A percentile compares a stretch with the other conserved stretches of the same genome.
These are phyloP conservation scores for Knoxdaviesia capensis DNA, from an alignment of 2,329 filamentous ascomycete genomes.

Conservation along the genomic window DNA sequence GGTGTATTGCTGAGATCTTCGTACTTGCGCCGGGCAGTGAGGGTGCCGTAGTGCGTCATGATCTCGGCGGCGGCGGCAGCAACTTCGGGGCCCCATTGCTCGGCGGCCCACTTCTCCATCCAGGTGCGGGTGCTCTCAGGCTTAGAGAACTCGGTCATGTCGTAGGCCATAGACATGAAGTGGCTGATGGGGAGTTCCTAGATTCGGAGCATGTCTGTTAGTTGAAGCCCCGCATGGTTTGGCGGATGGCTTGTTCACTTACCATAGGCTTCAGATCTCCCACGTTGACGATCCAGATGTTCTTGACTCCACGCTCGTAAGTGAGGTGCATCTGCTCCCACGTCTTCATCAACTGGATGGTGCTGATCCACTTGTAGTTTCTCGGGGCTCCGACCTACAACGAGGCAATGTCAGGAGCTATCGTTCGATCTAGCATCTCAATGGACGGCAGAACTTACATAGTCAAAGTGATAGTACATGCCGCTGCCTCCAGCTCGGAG, in stretches of 20 bases:
- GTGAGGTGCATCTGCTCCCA: constrained; percentile 39
- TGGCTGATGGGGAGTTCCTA: constrained; percentile 19
- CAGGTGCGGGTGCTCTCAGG: constrained; percentile 21
- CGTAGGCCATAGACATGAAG: constrained; percentile 34
- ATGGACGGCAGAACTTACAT: constrained; percentile 19
- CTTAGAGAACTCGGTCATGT: constrained; percentile 15
- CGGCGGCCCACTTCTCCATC: constrained; percentile 23
- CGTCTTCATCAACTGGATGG: constrained; percentile 39
- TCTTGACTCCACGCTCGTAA: constrained; percentile 33
- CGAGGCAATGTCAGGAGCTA: constrained; percentile 11
- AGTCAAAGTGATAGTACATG: constrained; percentile 18
- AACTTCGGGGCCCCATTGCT: constrained; percentile 24
- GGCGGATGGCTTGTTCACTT: background rate
- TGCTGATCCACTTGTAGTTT: constrained; percentile 45
- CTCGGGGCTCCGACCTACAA: constrained; percentile 37
- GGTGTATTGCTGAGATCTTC: constrained; percentile 13
- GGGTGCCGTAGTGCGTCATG: constrained; percentile 22
- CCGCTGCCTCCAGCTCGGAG: constrained; percentile 38
- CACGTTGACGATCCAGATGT: constrained; percentile 48
- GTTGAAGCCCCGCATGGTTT: no score
- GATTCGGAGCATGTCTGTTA: constrained; percentile 12
- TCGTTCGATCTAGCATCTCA: no score
- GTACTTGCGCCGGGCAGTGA: constrained; percentile 14
- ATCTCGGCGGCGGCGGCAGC: constrained; percentile 24
- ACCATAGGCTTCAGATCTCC: constrained; percentile 41